A percentile compares a stretch with the other conserved stretches of the same genome.
These are phyloP conservation scores for Synchytrium microbalum DNA, from an alignment of 371 early-diverging fungal genomes.

Conservation along the genomic window DNA sequence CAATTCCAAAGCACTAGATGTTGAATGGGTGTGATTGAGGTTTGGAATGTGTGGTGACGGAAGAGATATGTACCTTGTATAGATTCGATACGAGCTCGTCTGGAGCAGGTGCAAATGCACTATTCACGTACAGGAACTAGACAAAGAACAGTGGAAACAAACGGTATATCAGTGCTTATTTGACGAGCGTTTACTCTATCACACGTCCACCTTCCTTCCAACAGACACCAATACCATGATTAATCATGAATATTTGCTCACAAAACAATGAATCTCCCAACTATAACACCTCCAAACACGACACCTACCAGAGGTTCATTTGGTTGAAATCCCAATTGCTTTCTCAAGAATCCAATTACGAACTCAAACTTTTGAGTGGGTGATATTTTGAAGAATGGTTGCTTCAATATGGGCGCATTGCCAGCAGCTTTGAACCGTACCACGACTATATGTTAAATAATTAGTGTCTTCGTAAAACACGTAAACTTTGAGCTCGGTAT, in stretches of 20 bases:
- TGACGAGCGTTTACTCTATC: no score
- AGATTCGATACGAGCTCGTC: constrained; percentile 80
- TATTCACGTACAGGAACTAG: constrained; percentile 85
- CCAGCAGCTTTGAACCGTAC: constrained; percentile 82
- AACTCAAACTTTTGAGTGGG: constrained; percentile 73
- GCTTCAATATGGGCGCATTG: constrained; percentile 86
- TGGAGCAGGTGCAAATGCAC: constrained; percentile 89
- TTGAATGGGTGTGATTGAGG: not conserved
- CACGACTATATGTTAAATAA: constrained; percentile 56
- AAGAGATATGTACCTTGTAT: constrained; percentile 49
- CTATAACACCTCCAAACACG: no score
- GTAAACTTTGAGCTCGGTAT: no score
- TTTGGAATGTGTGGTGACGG: not conserved
- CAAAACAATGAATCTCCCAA: no score
- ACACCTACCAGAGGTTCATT: constrained; percentile 65
- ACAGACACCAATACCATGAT: no score
- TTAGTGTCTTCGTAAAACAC: no score
- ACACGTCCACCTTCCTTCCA: no score
- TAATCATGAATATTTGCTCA: no score
- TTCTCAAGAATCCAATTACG: constrained; percentile 74
- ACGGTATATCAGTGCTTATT: not conserved
- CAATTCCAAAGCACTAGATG: constrained; percentile 68
- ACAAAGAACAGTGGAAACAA: constrained; percentile 6
- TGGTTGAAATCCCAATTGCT: constrained; percentile 67
- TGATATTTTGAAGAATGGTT: constrained; percentile 72